These are phyloP conservation scores for Xylaria hypoxylon DNA, from an alignment of 2,329 filamentous ascomycete genomes.

Conservation along the genomic window DNA sequence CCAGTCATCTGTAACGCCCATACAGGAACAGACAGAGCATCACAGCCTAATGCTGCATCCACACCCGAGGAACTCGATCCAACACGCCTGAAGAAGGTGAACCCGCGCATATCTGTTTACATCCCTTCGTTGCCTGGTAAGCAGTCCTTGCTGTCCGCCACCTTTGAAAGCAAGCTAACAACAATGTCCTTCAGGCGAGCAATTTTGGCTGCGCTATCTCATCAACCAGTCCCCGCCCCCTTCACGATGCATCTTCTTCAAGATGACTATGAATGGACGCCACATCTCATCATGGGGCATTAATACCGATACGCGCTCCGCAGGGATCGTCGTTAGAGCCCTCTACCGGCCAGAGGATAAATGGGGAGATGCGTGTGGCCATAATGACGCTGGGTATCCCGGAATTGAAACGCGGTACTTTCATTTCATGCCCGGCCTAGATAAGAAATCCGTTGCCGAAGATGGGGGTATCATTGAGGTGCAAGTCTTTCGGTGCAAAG, in stretches of 20 bases:
- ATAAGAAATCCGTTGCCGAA: constrained; percentile 57
- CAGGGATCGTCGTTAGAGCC: constrained; percentile 58
- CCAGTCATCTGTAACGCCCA: constrained; percentile 23
- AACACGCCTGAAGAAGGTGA: constrained; percentile 49
- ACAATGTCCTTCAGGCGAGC: constrained; percentile 54
- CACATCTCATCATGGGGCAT: constrained; percentile 65
- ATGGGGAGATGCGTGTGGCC: constrained; percentile 56
- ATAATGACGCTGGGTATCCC: constrained; percentile 49
- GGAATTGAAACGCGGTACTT: constrained; percentile 65
- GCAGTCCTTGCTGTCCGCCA: constrained; percentile 3
- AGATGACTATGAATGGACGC: constrained; percentile 66
- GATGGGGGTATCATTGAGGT: constrained; percentile 69
- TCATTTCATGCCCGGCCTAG: constrained; percentile 57
- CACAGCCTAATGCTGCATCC: constrained; percentile 38
- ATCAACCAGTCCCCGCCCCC: constrained; percentile 53
- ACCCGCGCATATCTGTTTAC: constrained; percentile 65
- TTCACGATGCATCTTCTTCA: constrained; percentile 64
- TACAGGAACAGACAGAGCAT: constrained; percentile 23
- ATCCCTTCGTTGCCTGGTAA: constrained; percentile 66
- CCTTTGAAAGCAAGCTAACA: constrained; percentile 14
- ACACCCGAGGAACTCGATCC: constrained; percentile 47
- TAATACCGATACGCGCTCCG: constrained; percentile 51
- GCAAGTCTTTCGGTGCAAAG: constrained; percentile 63
- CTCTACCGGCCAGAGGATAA: constrained; percentile 61
- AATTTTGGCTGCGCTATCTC: constrained; percentile 65